Evolutionary conservation across 768 basidiomycete species (phyloP).

Genomic region (Floccularia luteovirens): DNA sequence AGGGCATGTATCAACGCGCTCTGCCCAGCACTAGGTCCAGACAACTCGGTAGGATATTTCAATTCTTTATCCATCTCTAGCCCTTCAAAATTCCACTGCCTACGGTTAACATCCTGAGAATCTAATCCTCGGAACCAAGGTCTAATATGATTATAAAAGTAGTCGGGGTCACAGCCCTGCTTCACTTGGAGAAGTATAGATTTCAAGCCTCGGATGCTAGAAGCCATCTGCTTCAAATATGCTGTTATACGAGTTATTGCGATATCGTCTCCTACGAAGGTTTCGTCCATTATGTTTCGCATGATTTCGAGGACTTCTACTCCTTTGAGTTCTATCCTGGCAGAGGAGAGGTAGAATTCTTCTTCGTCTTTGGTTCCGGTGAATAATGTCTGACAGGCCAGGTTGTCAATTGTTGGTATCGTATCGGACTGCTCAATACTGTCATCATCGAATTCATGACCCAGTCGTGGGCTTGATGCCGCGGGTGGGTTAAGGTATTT

Average conservation of each 20-base stretch:
- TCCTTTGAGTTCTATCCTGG: conserved; percentile 81
- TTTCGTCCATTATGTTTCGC: conserved; percentile 81
- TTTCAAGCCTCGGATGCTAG: conserved; percentile 58
- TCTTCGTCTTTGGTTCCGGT: conserved; percentile 75
- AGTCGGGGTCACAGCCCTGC: conserved; percentile 62
- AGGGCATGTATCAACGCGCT: conserved; percentile 70
- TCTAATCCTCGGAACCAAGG: conserved; percentile 81
- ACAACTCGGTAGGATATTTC: conserved; percentile 43
- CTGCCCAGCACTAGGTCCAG: conserved; percentile 80
- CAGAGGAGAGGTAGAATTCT: conserved; percentile 83
- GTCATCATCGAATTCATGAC: too few species aligned
- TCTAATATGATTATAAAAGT: conserved; percentile 65
- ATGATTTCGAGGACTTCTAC: conserved; percentile 82
- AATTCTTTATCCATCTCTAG: conserved; percentile 37
- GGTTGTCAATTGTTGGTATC: conserved; percentile 47
- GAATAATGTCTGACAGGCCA: conserved; percentile 63
- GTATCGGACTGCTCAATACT: conserved; percentile 19
- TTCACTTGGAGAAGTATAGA: conserved; percentile 56
- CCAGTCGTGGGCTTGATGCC: background rate
- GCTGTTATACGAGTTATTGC: conserved; percentile 53
- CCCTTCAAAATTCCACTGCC: conserved; percentile 57
- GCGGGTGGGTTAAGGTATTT: conserved; percentile 23
- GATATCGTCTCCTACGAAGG: conserved; percentile 68
- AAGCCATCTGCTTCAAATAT: conserved; percentile 58
- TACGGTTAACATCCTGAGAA: conserved; percentile 28